A percentile compares a stretch with the other conserved stretches of the same genome.
phyloP scores from a whole-genome alignment of 768 basidiomycete species.

The Stropharia rugosoannulata region DNA sequence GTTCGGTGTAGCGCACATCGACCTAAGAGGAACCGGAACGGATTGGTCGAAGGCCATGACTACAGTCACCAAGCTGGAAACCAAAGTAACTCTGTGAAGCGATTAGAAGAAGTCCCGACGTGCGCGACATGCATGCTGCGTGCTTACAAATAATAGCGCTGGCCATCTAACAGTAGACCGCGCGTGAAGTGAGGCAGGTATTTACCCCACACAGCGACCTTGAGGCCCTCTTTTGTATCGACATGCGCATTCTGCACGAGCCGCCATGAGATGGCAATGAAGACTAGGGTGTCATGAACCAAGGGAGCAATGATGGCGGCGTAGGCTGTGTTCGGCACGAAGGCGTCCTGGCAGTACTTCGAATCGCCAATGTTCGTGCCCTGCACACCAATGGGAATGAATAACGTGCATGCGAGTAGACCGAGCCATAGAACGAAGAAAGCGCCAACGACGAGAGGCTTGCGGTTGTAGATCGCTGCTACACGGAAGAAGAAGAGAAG shows the following conservation, averaged over 20 bases:
- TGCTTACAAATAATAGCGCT: conserved; percentile 25
- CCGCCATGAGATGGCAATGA: conserved; percentile 29
- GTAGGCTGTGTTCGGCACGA: conserved; percentile 13
- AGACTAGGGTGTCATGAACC: conserved; percentile 28
- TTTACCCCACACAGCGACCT: conserved; percentile 18
- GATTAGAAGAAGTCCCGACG: background rate
- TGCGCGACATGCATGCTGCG: background rate
- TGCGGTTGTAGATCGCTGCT: conserved; percentile 18
- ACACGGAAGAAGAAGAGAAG: conserved; percentile 27
- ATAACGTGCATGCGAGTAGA: conserved; percentile 21
- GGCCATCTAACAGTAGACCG: conserved; percentile 26
- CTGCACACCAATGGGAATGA: conserved; percentile 19
- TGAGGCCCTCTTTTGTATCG: conserved; percentile 10
- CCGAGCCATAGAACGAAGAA: conserved; percentile 29
- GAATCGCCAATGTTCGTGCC: conserved; percentile 17
- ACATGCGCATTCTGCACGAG: conserved; percentile 18
- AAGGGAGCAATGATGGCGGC: conserved; percentile 18
- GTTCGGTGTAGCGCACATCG: conserved; percentile 11
- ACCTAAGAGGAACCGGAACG: conserved; percentile 4
- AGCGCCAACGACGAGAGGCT: conserved; percentile 11
- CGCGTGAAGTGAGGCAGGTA: conserved; percentile 24
- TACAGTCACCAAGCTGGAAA: conserved; percentile 5
- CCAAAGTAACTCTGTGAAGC: conserved; percentile 6
- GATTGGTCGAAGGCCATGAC: conserved; percentile 5
- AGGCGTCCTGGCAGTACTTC: conserved; percentile 20